phyloP scores from a whole-genome alignment of 129 eudicot species.

The sunflower (Helianthus annuus) region DNA sequence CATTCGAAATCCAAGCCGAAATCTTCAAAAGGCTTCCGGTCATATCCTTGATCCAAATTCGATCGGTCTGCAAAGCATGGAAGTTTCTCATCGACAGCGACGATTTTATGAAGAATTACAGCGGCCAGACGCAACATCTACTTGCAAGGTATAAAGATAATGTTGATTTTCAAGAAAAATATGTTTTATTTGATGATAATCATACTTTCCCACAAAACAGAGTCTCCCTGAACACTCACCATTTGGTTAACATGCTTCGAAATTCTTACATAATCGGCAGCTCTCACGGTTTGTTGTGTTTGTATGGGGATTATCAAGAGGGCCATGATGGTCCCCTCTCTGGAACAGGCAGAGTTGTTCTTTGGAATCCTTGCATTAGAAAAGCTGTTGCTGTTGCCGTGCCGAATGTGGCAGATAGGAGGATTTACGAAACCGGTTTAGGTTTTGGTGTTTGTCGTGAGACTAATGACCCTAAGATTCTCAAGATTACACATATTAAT shows the following conservation, averaged over 20 bases:
- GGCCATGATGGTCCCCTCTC: no score
- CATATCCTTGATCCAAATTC: slow-evolving; percentile 37
- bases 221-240: not conserved
- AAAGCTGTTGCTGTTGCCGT: no score
- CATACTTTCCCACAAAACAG: slow-evolving; percentile 8
- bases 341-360: no score
- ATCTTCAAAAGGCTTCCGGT: slow-evolving; percentile 41
- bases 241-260: slow-evolving; percentile 11
- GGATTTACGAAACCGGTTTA: no score
- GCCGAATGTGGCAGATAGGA: no score
- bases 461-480: no score
- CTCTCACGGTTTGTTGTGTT: no score
- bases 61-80: slow-evolving; percentile 47
- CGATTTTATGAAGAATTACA: slow-evolving; percentile 28
- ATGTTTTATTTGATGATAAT: slow-evolving; percentile 9
- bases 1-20: slow-evolving; percentile 39
- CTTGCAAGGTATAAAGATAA: slow-evolving; percentile 25
- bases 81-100: slow-evolving; percentile 39
- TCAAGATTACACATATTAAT: no score
- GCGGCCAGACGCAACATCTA: not conserved
- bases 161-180: not conserved
- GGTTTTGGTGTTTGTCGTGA: no score
- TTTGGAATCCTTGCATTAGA: no score
- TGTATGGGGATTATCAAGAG: no score
- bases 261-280: not conserved